Evolutionary conservation across 495 filamentous ascomycete species (phyloP).

Genomic region (Hyaloscypha finlandica): DNA sequence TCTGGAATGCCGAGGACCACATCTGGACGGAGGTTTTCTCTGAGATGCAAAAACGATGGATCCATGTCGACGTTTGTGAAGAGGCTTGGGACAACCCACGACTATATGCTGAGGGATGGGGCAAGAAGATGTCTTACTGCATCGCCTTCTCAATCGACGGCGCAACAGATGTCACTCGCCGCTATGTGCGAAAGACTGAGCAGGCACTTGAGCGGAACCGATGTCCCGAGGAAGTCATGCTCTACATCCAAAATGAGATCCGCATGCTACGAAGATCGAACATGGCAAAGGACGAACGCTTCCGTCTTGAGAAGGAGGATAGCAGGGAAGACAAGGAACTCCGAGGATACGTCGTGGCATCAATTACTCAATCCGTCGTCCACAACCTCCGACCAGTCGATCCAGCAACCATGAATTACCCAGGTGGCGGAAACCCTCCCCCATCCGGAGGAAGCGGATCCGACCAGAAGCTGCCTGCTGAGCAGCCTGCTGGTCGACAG

Average conservation of each 20-base stretch:
- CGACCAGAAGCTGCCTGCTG: slow-evolving; percentile 49
- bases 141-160: slow-evolving; percentile 96
- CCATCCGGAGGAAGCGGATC: not conserved
- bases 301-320: slow-evolving; percentile 86
- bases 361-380: slow-evolving; percentile 61
- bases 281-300: slow-evolving; percentile 75
- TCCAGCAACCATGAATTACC: slow-evolving; percentile 6
- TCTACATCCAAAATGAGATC: slow-evolving; percentile 90
- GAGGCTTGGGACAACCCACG: slow-evolving; percentile 94
- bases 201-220: slow-evolving; percentile 71
- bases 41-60: slow-evolving; percentile 88
- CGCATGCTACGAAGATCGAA: slow-evolving; percentile 75
- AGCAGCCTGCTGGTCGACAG: slow-evolving; percentile 54
- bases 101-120: slow-evolving; percentile 93
- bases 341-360: slow-evolving; percentile 68
- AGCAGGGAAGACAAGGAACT: slow-evolving; percentile 84
- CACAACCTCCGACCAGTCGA: slow-evolving; percentile 30
- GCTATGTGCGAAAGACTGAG: slow-evolving; percentile 84
- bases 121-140: slow-evolving; percentile 93
- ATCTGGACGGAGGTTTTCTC: slow-evolving; percentile 99
- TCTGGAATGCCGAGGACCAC: slow-evolving; percentile 97
- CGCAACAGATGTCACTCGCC: slow-evolving; percentile 90
- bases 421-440: not conserved
- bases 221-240: slow-evolving; percentile 83
- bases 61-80: slow-evolving; percentile 96